Evolutionary conservation across 768 basidiomycete genomes (phyloP).

Genomic region (Russula foetens): DNA sequence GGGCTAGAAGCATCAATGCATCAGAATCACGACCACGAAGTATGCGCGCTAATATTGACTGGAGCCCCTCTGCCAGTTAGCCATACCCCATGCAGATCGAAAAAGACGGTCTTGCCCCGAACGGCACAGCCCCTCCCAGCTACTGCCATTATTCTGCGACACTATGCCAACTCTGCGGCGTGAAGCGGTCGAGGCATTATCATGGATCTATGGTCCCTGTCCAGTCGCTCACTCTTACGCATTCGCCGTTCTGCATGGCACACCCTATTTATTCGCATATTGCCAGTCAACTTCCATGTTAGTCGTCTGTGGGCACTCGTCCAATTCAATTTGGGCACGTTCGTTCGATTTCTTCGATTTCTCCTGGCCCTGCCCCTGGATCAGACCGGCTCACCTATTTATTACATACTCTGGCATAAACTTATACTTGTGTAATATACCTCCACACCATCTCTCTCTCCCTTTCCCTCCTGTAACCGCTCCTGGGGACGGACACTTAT

Average conservation of each 20-base stretch:
- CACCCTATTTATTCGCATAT: conserved; percentile 15
- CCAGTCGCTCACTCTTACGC: background rate
- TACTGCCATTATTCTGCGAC: conserved; percentile 2
- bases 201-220: conserved; percentile 3
- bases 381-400: conserved; percentile 2
- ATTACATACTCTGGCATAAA: conserved; percentile 17
- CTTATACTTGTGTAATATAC: conserved; percentile 20
- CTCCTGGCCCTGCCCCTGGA: background rate
- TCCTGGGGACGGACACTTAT: background rate
- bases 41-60: background rate
- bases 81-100: conserved; percentile 2
- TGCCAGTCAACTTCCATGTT: background rate
- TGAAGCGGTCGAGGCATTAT: background rate
- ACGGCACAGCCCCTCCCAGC: background rate
- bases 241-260: conserved; percentile 1
- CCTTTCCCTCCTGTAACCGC: background rate
- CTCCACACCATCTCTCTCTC: background rate
- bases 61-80: background rate
- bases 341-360: conserved; percentile 1
- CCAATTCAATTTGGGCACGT: background rate
- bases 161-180: background rate
- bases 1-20: conserved; percentile 1
- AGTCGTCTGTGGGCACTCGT: conserved; percentile 8
- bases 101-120: background rate
- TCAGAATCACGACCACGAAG: background rate